Conservation (phyloP, 306 rosid genomes). For the Vigna angularis region DNA sequence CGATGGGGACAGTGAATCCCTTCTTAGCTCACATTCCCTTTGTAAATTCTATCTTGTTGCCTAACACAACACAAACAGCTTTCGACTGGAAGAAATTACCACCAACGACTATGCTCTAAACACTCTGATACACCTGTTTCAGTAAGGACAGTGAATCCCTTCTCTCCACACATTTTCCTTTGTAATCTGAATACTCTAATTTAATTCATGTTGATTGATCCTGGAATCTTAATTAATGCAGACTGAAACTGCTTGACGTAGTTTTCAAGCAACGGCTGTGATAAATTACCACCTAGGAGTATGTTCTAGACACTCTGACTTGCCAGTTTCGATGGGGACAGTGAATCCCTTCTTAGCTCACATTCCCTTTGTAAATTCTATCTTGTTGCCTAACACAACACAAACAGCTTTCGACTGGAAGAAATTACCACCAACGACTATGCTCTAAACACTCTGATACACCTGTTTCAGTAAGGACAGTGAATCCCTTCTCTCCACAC, state of each 20-base stretch:
- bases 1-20: slow-evolving; percentile 1
- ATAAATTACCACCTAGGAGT: slow-evolving; percentile 8
- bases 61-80: slow-evolving; percentile 3
- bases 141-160: slow-evolving; percentile 10
- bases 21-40: not conserved
- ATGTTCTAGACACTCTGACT: slow-evolving; percentile 17
- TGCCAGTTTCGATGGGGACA: not conserved
- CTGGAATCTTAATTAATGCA: not conserved
- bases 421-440: not conserved
- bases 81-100: slow-evolving; percentile 6
- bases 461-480: slow-evolving; percentile 6
- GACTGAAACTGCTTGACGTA: not conserved
- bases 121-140: slow-evolving; percentile 1
- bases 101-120: not conserved
- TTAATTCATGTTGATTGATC: not conserved
- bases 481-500: slow-evolving; percentile 6
- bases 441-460: slow-evolving; percentile 1
- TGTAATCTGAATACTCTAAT: not conserved
- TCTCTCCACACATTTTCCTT: not conserved
- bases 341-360: slow-evolving; percentile 4
- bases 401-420: slow-evolving; percentile 3
- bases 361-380: not conserved
- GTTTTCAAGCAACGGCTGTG: slow-evolving; percentile 12
- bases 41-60: slow-evolving; percentile 10
- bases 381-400: slow-evolving; percentile 22